Evolutionary conservation across 2,329 filamentous ascomycete species (phyloP).

Genomic region (Diaporthe caulivora): DNA sequence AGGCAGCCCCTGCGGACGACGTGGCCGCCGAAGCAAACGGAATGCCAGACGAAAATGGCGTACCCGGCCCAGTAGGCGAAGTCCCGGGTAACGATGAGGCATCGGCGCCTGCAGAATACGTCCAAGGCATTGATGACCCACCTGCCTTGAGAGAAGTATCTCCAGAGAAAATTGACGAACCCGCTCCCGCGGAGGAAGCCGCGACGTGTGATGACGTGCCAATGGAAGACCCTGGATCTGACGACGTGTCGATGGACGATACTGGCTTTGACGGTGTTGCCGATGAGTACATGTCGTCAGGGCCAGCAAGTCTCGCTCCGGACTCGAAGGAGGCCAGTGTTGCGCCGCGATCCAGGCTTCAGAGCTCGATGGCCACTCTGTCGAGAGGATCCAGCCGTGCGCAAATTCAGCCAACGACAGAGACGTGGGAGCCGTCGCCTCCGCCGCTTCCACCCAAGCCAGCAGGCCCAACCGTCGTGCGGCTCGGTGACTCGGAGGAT

Average conservation of each 20-base stretch:
- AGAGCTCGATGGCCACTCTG: not conserved
- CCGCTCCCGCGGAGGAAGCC: not conserved
- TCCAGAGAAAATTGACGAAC: not conserved
- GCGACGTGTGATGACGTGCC: slow-evolving; percentile 17
- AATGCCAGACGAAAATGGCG: not conserved
- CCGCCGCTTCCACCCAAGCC: slow-evolving; percentile 36
- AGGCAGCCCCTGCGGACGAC: slow-evolving; percentile 2
- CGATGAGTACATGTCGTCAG: slow-evolving; percentile 43
- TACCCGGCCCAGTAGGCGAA: not conserved
- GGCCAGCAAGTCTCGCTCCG: slow-evolving; percentile 35
- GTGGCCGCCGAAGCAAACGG: not conserved
- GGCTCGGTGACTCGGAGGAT: slow-evolving; percentile 46
- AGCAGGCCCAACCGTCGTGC: slow-evolving; percentile 49
- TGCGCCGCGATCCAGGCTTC: slow-evolving; percentile 23
- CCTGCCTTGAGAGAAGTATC: not conserved
- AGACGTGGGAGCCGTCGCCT: slow-evolving; percentile 26
- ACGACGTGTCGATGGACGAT: slow-evolving; percentile 32
- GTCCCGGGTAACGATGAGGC: not conserved
- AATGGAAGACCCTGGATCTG: not conserved
- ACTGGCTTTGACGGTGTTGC: slow-evolving; percentile 41
- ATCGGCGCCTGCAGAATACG: slow-evolving; percentile 7
- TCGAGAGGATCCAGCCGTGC: slow-evolving; percentile 23
- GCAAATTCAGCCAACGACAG: not conserved
- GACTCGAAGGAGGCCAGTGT: slow-evolving; percentile 23
- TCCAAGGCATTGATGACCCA: not conserved